Conservation (phyloP, 306 rosid species). For the Citrullus colocynthis region DNA sequence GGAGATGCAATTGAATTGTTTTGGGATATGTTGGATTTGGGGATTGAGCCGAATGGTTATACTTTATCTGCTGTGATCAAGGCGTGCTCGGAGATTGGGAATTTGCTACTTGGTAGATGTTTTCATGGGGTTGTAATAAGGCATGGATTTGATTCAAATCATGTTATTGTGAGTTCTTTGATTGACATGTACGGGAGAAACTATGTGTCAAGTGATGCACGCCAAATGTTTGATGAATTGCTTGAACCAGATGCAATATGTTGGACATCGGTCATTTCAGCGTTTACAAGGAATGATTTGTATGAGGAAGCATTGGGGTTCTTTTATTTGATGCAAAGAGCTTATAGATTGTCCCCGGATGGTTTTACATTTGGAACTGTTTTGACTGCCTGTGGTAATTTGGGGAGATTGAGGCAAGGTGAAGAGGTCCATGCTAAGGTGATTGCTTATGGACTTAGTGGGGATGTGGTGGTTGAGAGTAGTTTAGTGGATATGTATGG, state of each 20-base stretch:
- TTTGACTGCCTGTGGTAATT: constrained; percentile 54
- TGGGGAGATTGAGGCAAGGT: constrained; percentile 62
- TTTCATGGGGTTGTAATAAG: constrained; percentile 42
- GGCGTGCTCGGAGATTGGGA: constrained; percentile 42
- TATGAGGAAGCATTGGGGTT: constrained; percentile 41
- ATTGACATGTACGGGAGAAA: constrained; percentile 75
- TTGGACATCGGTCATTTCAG: constrained; percentile 65
- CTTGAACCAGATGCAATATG: constrained; percentile 41
- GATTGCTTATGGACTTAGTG: constrained; percentile 35
- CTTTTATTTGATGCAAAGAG: constrained; percentile 39
- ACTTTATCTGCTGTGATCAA: constrained; percentile 62
- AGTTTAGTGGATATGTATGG: constrained; percentile 94
- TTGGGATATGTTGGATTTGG: constrained; percentile 33
- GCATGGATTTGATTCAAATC: constrained; percentile 41
- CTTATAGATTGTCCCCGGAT: constrained; percentile 36
- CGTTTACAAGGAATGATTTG: constrained; percentile 48
- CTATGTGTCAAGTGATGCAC: constrained; percentile 26
- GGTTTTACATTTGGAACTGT: constrained; percentile 64
- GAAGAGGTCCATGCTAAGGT: constrained; percentile 56
- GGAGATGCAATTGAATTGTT: constrained; percentile 24
- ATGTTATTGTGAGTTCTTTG: constrained; percentile 38
- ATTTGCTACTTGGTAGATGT: constrained; percentile 30
- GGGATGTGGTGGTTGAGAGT: constrained; percentile 73
- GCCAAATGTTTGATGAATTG: constrained; percentile 52
- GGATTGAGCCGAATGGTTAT: constrained; percentile 51